Evolutionary conservation across 495 filamentous ascomycete species (phyloP), one percentile per base, ranked within the genome.

Genomic region (Hypoxylon crocopeplum): DNA sequence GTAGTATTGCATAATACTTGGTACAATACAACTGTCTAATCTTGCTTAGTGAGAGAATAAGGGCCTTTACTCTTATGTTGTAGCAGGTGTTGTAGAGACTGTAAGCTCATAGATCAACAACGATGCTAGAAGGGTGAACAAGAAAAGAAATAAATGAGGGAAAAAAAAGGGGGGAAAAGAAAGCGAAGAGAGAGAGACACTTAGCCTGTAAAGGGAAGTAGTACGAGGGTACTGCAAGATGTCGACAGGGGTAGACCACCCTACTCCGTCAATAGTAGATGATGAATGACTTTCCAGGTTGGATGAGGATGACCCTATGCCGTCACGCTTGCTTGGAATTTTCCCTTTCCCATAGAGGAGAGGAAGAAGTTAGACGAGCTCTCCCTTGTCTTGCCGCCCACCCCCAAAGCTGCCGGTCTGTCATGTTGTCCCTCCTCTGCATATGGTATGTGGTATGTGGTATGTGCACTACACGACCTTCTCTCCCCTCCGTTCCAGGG

Each of bases 251-350:
- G 55, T 59, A 48, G 46, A 51, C 49, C 37, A 4, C 24, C 48
- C 32, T 24, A 24, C 55, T 51, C 55, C 49, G 44, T 64, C 54
- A 59, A 64, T 58, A 58, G 53, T 58, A 48, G 40, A 53, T 41
- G 48, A 64, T 64, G 61, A 59, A 64, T 64, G 61, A 64, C 61
- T 55, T 64, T 55, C 61, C 55, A 55, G 45, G 61, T 64, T 64
- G 54, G 42, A 54, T 55, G 44, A 59, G 45, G 49, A 64, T 64
- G 55, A 55, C 55, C 61, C 51, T 64, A 64, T 64, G 61, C 61
- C 61, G 55, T 64, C 61, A 64, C 61, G 60, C 48, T 54, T 33
- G 25, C 59, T 25, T 56, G 34, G 49, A 47, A 51, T 7, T 4
- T 5, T 16, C 15, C 15, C 15, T 55, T 59, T 56, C 55, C 61